These are phyloP conservation scores for Lagenidium sp. DNA, from an alignment of 352 stramenopile species.

Conservation along the genomic window DNA sequence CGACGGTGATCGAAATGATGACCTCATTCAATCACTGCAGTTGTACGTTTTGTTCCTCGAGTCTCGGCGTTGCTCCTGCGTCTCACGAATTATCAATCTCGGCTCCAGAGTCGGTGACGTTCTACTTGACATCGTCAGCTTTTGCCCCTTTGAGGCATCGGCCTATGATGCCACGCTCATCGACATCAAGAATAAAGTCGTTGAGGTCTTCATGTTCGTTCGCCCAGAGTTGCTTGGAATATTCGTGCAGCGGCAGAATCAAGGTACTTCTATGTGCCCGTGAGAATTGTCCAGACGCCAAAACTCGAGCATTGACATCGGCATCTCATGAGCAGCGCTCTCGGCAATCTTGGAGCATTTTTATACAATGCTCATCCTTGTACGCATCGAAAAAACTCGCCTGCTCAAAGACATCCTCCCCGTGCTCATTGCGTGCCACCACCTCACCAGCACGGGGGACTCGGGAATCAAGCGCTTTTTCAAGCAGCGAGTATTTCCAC, in stretches of 20 bases:
- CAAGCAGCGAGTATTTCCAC: constrained; percentile 24
- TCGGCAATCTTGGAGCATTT: constrained; percentile 34
- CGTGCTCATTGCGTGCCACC: constrained; percentile 55
- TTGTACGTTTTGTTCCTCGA: no score
- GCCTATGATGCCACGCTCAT: constrained; percentile 19
- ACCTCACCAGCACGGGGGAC: constrained; percentile 30
- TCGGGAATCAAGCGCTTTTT: constrained; percentile 26
- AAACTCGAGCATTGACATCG: constrained; percentile 2
- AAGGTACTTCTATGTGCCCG: constrained; percentile 8
- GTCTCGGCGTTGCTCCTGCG: no score
- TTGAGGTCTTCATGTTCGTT: constrained; percentile 61
- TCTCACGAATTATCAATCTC: no score
- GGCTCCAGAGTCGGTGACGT: constrained; percentile 34
- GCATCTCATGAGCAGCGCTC: constrained; percentile 6
- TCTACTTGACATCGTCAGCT: constrained; percentile 30
- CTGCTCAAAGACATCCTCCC: constrained; percentile 37
- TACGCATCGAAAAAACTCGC: constrained; percentile 53
- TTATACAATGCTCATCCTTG: constrained; percentile 36
- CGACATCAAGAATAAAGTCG: constrained; percentile 49
- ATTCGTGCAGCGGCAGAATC: constrained; percentile 32
- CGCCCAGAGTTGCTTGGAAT: constrained; percentile 25
- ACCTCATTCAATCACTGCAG: no score
- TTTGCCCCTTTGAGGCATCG: constrained; percentile 12
- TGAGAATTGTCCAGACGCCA: background rate
- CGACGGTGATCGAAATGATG: no score